Evolutionary conservation across 164 flowering plant species (phyloP).

Genomic region (Vitis riparia): DNA sequence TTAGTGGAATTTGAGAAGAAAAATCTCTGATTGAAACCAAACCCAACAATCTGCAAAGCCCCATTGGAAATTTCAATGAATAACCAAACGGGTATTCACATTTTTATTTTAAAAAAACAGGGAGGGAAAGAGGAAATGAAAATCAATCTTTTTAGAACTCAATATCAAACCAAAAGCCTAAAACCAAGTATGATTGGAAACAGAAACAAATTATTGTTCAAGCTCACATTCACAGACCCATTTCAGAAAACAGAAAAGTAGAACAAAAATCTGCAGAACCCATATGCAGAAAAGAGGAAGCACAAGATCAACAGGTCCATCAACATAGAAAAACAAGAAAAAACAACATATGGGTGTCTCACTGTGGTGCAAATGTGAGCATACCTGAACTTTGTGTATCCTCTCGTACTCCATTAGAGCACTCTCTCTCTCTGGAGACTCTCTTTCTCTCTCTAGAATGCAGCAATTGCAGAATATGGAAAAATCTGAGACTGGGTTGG

Average conservation of each 20-base stretch:
- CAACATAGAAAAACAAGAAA: not conserved
- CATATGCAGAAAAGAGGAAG: not conserved
- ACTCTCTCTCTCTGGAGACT: conserved; percentile 17
- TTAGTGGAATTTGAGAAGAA: too few relatives aligned
- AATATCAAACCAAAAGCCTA: not conserved
- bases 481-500: too few relatives aligned
- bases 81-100: not conserved
- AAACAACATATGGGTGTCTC: not conserved
- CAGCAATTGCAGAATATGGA: too few relatives aligned
- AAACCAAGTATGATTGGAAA: too few relatives aligned
- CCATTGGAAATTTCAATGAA: not conserved
- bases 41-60: not conserved
- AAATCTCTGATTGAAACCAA: too few relatives aligned
- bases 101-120: not conserved
- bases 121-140: not conserved
- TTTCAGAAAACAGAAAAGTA: not conserved
- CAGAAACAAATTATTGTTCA: not conserved
- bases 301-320: not conserved
- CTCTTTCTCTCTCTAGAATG: conserved; percentile 3
- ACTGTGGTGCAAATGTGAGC: not conserved
- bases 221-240: not conserved
- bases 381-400: conserved; percentile 83
- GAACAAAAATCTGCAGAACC: not conserved
- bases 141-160: not conserved
- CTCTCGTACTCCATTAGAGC: conserved; percentile 87